A percentile compares a stretch with the other conserved stretches of the same genome.
These are phyloP conservation scores for Dothideomycetes sp. DNA, from an alignment of 2,329 filamentous ascomycete species.

Conservation along the genomic window DNA sequence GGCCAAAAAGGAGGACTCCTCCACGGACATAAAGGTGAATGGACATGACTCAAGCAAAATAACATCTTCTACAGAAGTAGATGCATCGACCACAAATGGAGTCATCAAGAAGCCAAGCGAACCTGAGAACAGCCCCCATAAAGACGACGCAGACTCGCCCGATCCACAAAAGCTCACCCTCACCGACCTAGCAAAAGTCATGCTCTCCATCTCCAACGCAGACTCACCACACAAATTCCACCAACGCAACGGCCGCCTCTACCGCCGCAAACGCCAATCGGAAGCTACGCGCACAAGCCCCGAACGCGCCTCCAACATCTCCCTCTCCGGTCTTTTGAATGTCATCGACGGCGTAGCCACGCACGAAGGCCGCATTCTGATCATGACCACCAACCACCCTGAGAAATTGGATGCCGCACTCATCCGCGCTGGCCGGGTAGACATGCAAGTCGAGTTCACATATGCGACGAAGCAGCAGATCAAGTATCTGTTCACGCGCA, in stretches of 20 bases:
- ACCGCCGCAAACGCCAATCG: not conserved
- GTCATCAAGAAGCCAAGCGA: not conserved
- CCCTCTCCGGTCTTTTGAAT: constrained; percentile 69
- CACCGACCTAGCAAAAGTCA: constrained; percentile 2
- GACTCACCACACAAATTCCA: not conserved
- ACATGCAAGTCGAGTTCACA: constrained; percentile 53
- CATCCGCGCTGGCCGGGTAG: constrained; percentile 61
- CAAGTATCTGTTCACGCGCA: constrained; percentile 29
- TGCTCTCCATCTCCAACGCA: not conserved
- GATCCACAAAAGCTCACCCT: constrained; percentile 1
- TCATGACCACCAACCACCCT: constrained; percentile 73
- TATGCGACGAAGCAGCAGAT: constrained; percentile 30
- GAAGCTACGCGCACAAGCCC: not conserved
- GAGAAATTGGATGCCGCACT: constrained; percentile 63
- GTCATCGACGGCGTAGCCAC: constrained; percentile 73
- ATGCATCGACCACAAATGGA: not conserved
- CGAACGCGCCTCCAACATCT: constrained; percentile 39
- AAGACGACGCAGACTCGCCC: not conserved
- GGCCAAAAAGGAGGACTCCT: no score
- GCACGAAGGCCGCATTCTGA: constrained; percentile 66
- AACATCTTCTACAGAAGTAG: no score
- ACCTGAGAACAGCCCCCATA: no score
- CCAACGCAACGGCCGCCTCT: not conserved
- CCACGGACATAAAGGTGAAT: no score
- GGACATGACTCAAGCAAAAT: no score